Evolutionary conservation across 306 rosid species (phyloP).

Genomic region (Arachis hypogaea): DNA sequence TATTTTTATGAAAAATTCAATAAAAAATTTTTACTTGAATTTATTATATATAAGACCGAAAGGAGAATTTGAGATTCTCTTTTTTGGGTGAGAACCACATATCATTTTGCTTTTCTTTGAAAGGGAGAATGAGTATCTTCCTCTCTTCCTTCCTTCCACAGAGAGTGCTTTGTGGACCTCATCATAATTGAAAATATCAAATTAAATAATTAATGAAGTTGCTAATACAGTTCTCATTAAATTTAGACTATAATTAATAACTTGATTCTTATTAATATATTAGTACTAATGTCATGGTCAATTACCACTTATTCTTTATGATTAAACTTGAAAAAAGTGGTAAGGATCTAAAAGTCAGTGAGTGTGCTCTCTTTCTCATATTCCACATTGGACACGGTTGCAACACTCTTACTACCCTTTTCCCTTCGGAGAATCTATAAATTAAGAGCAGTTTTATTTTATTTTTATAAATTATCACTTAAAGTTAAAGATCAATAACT

Average conservation of each 20-base stretch:
- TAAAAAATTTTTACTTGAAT: neutral
- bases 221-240: constrained; percentile 17
- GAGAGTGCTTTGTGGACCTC: constrained; percentile 28
- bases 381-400: constrained; percentile 19
- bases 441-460: no score
- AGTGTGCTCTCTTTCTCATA: neutral
- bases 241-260: neutral
- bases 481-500: no score
- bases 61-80: constrained; percentile 43
- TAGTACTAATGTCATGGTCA: neutral
- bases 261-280: no score
- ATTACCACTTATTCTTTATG: constrained; percentile 28
- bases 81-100: constrained; percentile 43
- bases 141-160: neutral
- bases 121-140: constrained; percentile 22
- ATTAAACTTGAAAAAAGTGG: constrained; percentile 26
- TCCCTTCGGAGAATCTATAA: constrained; percentile 37
- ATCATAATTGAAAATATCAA: constrained; percentile 7
- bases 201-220: constrained; percentile 18
- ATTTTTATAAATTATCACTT: no score
- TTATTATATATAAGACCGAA: neutral
- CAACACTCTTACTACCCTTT: neutral
- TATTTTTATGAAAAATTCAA: constrained; percentile 7
- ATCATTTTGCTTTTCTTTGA: constrained; percentile 2
- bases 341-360: constrained; percentile 34